Evolutionary conservation across 1,284 basidiomycete genomes (phyloP), one percentile per base, ranked within the genome.

Genomic region (Pyrrhoderma noxium): DNA sequence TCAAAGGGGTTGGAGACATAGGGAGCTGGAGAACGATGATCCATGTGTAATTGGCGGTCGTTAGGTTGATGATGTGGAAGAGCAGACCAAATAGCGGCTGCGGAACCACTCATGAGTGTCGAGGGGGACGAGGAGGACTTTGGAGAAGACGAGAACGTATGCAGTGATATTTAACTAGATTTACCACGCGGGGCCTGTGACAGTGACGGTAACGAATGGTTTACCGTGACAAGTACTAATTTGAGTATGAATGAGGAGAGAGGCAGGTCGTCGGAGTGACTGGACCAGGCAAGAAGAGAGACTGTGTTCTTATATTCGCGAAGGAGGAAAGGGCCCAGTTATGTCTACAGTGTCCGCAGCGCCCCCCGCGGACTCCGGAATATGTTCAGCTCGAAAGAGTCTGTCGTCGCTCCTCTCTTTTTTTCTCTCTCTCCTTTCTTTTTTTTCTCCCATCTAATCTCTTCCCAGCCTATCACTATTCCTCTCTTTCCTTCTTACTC

Each of bases 1-100:
- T 58, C 55, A 62, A 63, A 54, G 52, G 55, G 52, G 58, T 56
- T 54, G 57, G 52, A 14, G 55, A 62, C 60, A 65, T 59, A 62
- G 60, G 52, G 62, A 59, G 49, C 63, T 59, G 59, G 59, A 56
- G 45, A 59, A 55, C 51, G 60, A 13, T 55, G 53, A 49, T 55
- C 53, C 53, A 55, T 53, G 27, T 31, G 27, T 11, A 31, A 11
- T 36, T 55, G 50, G 21, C 22, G 40, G 45, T 35, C 38, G 45
- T 51, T 54, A 45, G 52, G 48, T 31, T 42, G 23, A 50, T 41
- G 49, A 35, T 38, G 44, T 35, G 47, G 47, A 13, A 49, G 51
- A 23, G 51, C 46, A 25, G 37, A 49, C 51, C 52, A 54, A 47
- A 53, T 53, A 36, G 50, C 53, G 36, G 49, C 45, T 25, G 54